Percentiles rank a stretch among this genome's conserved stretches.
These are phyloP conservation scores for Candolleomyces aberdarensis DNA, from an alignment of 768 basidiomycete species.

Conservation along the genomic window DNA sequence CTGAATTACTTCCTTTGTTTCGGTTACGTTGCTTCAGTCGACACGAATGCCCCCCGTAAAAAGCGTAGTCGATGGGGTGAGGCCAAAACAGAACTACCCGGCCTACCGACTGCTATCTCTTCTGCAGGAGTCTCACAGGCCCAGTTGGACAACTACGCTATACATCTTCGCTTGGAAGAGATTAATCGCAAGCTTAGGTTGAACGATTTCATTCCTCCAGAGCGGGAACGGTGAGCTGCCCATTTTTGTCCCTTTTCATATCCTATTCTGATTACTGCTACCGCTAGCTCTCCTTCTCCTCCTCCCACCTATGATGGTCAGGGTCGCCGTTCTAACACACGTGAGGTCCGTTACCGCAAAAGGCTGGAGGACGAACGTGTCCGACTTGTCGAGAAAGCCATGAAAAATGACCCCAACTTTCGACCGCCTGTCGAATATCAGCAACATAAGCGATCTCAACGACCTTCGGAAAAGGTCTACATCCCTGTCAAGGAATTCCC, in stretches of 20 bases:
- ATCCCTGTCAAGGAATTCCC: constrained; percentile 99
- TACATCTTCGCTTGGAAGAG: constrained; percentile 93
- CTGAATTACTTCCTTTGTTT: constrained; percentile 52
- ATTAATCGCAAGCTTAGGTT: constrained; percentile 92
- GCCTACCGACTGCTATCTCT: constrained; percentile 91
- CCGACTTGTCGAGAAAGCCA: constrained; percentile 89
- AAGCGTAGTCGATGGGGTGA: constrained; percentile 98
- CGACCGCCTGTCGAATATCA: constrained; percentile 96
- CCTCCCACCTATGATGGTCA: constrained; percentile 97
- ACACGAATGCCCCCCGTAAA: constrained; percentile 87
- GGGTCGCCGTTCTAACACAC: constrained; percentile 96
- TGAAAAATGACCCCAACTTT: constrained; percentile 99
- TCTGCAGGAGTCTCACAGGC: constrained; percentile 91
- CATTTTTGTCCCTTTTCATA: background rate
- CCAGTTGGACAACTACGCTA: constrained; percentile 97
- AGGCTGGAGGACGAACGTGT: constrained; percentile 92
- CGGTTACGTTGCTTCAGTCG: constrained; percentile 53
- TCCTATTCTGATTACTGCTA: background rate
- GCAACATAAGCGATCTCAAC: constrained; percentile 88
- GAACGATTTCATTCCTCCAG: constrained; percentile 95
- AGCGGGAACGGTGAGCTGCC: constrained; percentile 73
- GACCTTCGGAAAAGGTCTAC: constrained; percentile 97
- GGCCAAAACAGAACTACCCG: constrained; percentile 85
- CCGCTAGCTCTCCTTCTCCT: constrained; percentile 83
- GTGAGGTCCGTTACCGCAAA: constrained; percentile 97